A percentile compares a stretch with the other conserved stretches of the same genome.
These are phyloP conservation scores for Aspergillus saccharolyticus DNA, from an alignment of 495 filamentous ascomycete species.

Conservation along the genomic window DNA sequence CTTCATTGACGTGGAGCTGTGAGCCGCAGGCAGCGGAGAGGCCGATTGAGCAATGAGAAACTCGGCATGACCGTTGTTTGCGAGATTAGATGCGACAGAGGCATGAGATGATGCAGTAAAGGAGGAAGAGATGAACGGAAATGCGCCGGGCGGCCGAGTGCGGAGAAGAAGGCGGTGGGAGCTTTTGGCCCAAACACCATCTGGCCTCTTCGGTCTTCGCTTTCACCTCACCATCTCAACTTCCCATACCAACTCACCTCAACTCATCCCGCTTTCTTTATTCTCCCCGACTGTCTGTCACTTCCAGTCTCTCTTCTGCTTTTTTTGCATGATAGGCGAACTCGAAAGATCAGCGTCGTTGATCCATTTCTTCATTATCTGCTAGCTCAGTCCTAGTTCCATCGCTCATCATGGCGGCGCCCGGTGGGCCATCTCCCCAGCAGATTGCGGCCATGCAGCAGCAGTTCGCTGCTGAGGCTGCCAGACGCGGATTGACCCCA, in stretches of 20 bases:
- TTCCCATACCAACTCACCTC: conserved; percentile 1
- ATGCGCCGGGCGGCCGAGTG: not conserved
- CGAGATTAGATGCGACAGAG: not conserved
- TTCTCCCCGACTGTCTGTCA: too few relatives aligned
- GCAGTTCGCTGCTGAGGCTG: conserved; percentile 71
- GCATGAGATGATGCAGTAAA: not conserved
- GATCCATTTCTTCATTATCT: not conserved
- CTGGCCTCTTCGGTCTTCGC: conserved; percentile 29
- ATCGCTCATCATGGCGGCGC: conserved; percentile 38
- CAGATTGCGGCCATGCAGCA: conserved; percentile 80
- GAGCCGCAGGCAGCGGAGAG: not conserved
- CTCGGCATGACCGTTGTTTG: conserved; percentile 7
- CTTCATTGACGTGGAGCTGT: conserved; percentile 29
- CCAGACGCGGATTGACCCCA: conserved; percentile 69
- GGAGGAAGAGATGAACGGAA: not conserved
- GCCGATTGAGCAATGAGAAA: conserved; percentile 1
- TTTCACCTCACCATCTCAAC: not conserved
- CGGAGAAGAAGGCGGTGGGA: conserved; percentile 14
- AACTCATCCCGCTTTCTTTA: not conserved
- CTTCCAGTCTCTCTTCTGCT: not conserved
- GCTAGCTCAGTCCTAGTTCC: not conserved
- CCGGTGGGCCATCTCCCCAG: conserved; percentile 72
- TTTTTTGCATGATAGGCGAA: not conserved
- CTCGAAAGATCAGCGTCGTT: not conserved
- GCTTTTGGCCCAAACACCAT: conserved; percentile 30